A percentile compares a stretch with the other conserved stretches of the same genome.
These are phyloP conservation scores for Saprolegnia diclina DNA, from an alignment of 352 stramenopile species.

Conservation along the genomic window DNA sequence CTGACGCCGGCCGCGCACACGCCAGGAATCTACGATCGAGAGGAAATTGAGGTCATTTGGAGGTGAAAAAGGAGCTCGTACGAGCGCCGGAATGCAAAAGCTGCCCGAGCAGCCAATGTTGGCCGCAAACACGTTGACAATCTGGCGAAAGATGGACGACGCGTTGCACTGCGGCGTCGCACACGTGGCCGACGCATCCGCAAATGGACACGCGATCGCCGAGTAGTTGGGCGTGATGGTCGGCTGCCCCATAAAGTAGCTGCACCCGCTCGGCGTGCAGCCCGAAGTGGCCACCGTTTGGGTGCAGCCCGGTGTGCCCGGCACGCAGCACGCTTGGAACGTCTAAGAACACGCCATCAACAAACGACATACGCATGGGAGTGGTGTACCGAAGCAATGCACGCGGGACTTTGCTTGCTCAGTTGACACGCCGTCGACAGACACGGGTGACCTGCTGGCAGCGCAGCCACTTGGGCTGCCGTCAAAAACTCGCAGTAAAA, in stretches of 20 bases:
- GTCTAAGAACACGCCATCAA: not conserved
- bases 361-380: not conserved
- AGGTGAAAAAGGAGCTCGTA: not conserved
- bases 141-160: slow-evolving; percentile 10
- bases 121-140: slow-evolving; percentile 18
- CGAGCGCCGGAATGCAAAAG: not conserved
- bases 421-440: slow-evolving; percentile 16
- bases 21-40: slow-evolving; percentile 11
- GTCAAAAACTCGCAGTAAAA: slow-evolving; percentile 22
- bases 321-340: slow-evolving; percentile 18
- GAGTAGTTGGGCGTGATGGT: slow-evolving; percentile 4
- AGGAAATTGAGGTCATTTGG: not conserved
- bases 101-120: slow-evolving; percentile 12
- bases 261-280: slow-evolving; percentile 22
- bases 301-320: slow-evolving; percentile 14
- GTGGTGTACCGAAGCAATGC: not conserved
- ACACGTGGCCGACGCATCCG: slow-evolving; percentile 1
- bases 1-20: slow-evolving; percentile 1
- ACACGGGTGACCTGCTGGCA: slow-evolving; percentile 7
- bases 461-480: slow-evolving; percentile 10
- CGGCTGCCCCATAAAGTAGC: not conserved
- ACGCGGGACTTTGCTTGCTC: slow-evolving; percentile 18
- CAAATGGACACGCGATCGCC: slow-evolving; percentile 14
- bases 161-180: slow-evolving; percentile 6
- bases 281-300: not conserved